These are phyloP conservation scores for Cubamyces lactineus DNA, from an alignment of 768 basidiomycete species.

Conservation along the genomic window DNA sequence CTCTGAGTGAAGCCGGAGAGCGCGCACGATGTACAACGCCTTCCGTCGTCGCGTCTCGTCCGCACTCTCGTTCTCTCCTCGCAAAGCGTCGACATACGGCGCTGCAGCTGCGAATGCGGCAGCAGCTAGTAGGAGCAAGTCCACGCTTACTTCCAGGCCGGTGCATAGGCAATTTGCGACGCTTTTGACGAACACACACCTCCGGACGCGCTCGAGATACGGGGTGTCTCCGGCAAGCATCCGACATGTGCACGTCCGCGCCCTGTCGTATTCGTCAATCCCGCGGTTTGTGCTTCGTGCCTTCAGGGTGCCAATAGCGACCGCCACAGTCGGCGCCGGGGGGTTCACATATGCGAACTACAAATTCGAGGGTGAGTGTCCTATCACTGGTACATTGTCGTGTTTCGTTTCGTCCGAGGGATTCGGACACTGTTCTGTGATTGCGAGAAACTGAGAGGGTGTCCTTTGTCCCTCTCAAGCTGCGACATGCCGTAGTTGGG, in stretches of 20 bases:
- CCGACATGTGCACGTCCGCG: constrained; percentile 72
- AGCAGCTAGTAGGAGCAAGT: constrained; percentile 41
- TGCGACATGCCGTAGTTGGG: too few relatives aligned
- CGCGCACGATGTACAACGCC: constrained; percentile 46
- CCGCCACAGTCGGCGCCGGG: constrained; percentile 87
- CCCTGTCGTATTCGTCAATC: constrained; percentile 85
- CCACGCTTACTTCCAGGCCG: constrained; percentile 42
- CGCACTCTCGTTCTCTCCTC: constrained; percentile 27
- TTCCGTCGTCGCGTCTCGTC: constrained; percentile 44
- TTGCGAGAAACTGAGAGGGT: too few relatives aligned
- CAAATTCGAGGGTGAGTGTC: constrained; percentile 84
- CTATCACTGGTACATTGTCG: not conserved
- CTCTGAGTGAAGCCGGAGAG: constrained; percentile 2
- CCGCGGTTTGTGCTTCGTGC: constrained; percentile 88
- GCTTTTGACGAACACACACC: constrained; percentile 50
- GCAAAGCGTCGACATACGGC: constrained; percentile 23
- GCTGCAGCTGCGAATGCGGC: constrained; percentile 6
- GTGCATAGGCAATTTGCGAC: constrained; percentile 63
- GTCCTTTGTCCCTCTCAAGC: too few relatives aligned
- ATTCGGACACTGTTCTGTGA: too few relatives aligned
- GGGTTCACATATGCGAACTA: constrained; percentile 94
- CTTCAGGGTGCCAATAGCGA: constrained; percentile 87
- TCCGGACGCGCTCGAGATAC: constrained; percentile 53
- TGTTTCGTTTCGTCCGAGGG: not conserved
- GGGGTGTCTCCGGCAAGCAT: constrained; percentile 45